Base-by-base conservation (phyloP, 495 filamentous ascomycete genomes). In the Hyaloscypha bicolor region DNA sequence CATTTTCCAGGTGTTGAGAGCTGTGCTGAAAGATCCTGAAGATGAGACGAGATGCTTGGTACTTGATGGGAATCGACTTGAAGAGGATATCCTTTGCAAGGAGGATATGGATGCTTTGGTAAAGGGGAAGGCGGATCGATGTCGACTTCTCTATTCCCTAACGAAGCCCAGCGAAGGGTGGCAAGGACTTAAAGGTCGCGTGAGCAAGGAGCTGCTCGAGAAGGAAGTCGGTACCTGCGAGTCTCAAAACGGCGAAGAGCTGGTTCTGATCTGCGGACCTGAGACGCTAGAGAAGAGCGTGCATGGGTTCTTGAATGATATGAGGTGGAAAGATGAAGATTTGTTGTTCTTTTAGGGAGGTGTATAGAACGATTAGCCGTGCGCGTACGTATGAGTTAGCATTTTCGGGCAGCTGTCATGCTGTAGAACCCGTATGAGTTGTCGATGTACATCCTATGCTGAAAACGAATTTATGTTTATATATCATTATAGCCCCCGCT, bases 211-310 rank as follows among this genome's bases (percentile, higher is more conserved):
- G 11, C 71, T 97, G 60, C 77, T 95, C 48, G 79, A 84, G 67
- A 79, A 86, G 69, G 87, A 92, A 74, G 85, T 87, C 9, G 82
- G 80, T 0, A 65, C 39, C 32, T 74, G 70, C 30, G 35, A 39
- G 33, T 62, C 65, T 9, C 77, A 73, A 4, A 80, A 79, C 48
- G 82, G 78, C 2, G 85, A 88, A 33, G 81, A 83, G 6, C 78
- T 98, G 81, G 90, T 90, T 48, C 74, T 98, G 66, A 83, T 97
- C 53, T 97, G 94, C 80, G 94, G 94, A 11, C 94, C 94, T 0
- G 87, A 85, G 69, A 78, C 87, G 12, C 80, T 98, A 79, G 93
- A 97, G 79, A 88, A 88, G 76, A 86, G 80, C 67, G 87, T 88
- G 14, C 83, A 83, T 71, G 74, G 76, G 55, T 82, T 86, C 39